Base-by-base conservation (phyloP, 495 filamentous ascomycete genomes). In the Staphylotrichum tortipilum region DNA sequence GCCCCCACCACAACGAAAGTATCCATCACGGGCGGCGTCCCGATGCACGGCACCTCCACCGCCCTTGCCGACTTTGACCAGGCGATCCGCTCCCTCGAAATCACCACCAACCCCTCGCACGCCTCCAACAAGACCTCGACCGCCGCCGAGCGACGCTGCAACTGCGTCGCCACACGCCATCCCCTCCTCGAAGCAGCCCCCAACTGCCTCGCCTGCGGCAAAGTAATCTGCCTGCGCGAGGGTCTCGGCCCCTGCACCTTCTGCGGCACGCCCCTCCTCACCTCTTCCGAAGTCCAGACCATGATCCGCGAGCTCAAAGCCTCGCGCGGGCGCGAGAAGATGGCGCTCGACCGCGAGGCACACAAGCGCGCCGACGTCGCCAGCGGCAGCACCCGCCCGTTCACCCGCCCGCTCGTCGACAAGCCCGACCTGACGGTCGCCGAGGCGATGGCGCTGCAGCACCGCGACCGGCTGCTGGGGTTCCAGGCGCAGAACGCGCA, bases 161-260 rank as follows among this genome's bases (percentile, higher is more conserved):
- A 80, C 58, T 98, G 92, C 69, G 85, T 88, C 52, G 92, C 85
- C 0, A 75, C 84, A 3, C 77, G 87, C 2, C 92, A 98, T 58
- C 86, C 94, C 4, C 73, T 95, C 9, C 81, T 95, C 10, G 77
- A 76, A 9, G 86, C 90, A 0, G 87, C 89, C 0, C 92, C 94
- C 3, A 98, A 97, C 62, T 98, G 92, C 55, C 71, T 92, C 17
- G 82, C 78, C 54, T 98, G 92, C 62, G 92, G 92, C 45, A 95
- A 97, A 66, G 88, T 98, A n/a, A 83, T 97, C 45, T 98, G 92
- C 65, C 80, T 94, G 11, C 86, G 94, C 57, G 89, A 98, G 61
- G 92, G 92, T 1, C 74, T 95, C 3, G 92, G 91, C 1, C 92
- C 92, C 1, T 98, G 92, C 63, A 96, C 92, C 7, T 96, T 94